Percentiles rank a stretch among this genome's conserved stretches.
phyloP scores from a whole-genome alignment of 768 basidiomycete species.

The Tephrocybe sp. region DNA sequence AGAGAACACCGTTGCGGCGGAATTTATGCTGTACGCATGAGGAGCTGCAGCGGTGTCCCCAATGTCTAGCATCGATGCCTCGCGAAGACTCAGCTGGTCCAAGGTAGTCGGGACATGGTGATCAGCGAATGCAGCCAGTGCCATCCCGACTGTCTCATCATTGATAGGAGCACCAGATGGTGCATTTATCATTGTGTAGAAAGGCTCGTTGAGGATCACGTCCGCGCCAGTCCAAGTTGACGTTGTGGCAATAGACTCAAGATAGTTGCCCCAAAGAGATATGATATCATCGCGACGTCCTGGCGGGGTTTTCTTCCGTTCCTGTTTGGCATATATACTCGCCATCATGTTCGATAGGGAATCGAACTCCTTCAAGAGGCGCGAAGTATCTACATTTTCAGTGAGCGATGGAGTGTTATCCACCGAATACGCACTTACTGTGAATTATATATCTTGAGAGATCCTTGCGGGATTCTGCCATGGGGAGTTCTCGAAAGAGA shows the following conservation, averaged over 20 bases:
- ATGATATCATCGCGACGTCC: not conserved
- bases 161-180: not conserved
- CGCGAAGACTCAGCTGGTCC: not conserved
- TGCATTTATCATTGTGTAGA: not conserved
- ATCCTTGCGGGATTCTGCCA: not conserved
- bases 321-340: not conserved
- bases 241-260: not conserved
- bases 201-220: not conserved
- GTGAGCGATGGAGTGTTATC: not conserved
- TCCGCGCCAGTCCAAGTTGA: not conserved
- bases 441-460: not conserved
- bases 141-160: not conserved
- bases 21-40: slow-evolving; percentile 3
- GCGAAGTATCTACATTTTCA: not conserved
- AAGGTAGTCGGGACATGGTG: not conserved
- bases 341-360: not conserved
- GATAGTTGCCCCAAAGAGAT: not conserved
- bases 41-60: not conserved
- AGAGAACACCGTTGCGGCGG: not conserved
- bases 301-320: not conserved
- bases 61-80: not conserved
- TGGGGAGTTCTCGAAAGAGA: not conserved
- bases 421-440: not conserved
- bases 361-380: not conserved
- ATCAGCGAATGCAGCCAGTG: not conserved